Base-by-base conservation (phyloP, 805 yeast species). In the Candida saitoana region DNA sequence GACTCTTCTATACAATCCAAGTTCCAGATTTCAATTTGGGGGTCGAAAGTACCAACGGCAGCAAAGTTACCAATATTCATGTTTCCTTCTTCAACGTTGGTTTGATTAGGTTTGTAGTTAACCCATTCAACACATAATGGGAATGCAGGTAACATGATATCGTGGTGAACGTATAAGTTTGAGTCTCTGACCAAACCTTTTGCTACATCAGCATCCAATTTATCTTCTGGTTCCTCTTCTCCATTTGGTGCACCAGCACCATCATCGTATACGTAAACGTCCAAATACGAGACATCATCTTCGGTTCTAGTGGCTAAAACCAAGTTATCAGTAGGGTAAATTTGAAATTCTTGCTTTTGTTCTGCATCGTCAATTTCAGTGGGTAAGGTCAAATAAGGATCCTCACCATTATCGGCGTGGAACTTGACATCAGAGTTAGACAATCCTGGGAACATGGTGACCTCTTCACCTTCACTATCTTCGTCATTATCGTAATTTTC, bases 61-160 rank as follows among this genome's bases (percentile, higher is more conserved):
- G 95, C 98, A 64, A 87, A 89, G 64, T 89, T 93, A 8, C 95
- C 96, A 22, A 80, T 66, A 46, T 79, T 76, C 24, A 63, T 63
- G 2, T 57, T 50, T 22, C 40, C 38, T 31, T 44, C 53, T 33
- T 68, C 69, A 27, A 69, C 68, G 20, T 36, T 39, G 11, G 63
- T 52, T 16, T 62, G 68, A 11, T 72, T 76, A 24, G 95, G 91
- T 47, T 71, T 74, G 60, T 76, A 85, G 62, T 87, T 85, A 48
- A 93, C 62, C 98, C 98, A 91, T 64, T 93, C 99, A 25, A 90
- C 90, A 60, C 97, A 88, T 46, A 93, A 74, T 33, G 99, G 99
- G 75, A 93, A 91, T 2, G 96, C 85, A 1, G 99, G 99, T 47
- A 93, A 74, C 96, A 93, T 88, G 52, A 91, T 67, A 62, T 93